Conservation (phyloP, 164 flowering plant genomes). For the Aristolochia contorta region DNA sequence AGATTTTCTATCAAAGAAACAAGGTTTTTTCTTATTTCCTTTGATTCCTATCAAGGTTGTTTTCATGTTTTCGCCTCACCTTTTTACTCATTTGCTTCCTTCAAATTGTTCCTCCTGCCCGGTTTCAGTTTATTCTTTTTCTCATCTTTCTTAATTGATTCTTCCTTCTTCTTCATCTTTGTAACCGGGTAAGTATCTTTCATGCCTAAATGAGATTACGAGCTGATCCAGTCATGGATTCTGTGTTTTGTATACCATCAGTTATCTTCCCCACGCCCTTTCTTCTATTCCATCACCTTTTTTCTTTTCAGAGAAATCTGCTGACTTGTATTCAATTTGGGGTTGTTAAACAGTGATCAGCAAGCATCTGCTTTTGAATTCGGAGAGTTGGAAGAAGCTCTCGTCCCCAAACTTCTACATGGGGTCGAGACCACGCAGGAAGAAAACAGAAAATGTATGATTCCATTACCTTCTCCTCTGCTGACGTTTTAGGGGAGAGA, state of each 20-base stretch:
- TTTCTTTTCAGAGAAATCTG: constrained; percentile 3
- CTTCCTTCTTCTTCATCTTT: too few relatives aligned
- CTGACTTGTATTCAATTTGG: constrained; percentile 12
- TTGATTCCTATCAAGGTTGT: too few relatives aligned
- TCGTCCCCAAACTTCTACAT: constrained; percentile 43
- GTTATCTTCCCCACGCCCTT: constrained; percentile 1
- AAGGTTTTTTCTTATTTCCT: too few relatives aligned
- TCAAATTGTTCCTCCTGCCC: too few relatives aligned
- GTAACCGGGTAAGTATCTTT: too few relatives aligned
- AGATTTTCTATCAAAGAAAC: too few relatives aligned
- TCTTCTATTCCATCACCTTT: neutral
- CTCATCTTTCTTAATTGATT: too few relatives aligned
- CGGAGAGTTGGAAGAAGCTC: constrained; percentile 91
- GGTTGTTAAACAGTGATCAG: constrained; percentile 42
- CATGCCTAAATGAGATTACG: too few relatives aligned
- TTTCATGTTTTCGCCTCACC: too few relatives aligned
- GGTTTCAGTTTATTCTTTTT: too few relatives aligned
- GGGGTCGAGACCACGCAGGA: constrained; percentile 58
- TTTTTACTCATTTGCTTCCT: too few relatives aligned
- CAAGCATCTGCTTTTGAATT: constrained; percentile 78
- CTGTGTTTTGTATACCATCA: neutral
- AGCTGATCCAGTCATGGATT: neutral
- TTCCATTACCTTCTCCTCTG: constrained; percentile 12
- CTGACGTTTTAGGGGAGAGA: constrained; percentile 34
- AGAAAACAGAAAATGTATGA: constrained; percentile 59